These are phyloP conservation scores for Symbiotaphrina buchneri DNA, from an alignment of 495 filamentous ascomycete species.

Conservation along the genomic window DNA sequence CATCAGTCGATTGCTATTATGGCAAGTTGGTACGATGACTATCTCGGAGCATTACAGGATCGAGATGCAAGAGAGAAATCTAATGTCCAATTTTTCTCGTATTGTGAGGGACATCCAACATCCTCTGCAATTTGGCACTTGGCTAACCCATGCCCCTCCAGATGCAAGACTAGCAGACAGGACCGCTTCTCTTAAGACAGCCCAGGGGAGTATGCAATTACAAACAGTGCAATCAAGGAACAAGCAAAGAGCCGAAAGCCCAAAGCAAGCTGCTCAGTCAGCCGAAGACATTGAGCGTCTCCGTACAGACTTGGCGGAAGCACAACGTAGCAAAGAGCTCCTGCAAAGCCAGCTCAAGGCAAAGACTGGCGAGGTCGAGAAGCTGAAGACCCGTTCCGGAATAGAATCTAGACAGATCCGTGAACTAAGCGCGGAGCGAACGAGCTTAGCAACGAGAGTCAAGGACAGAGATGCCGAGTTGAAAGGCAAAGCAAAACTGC, in stretches of 20 bases:
- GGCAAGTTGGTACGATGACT: conserved; percentile 3
- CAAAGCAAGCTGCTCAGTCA: neutral
- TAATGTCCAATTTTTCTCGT: conserved; percentile 27
- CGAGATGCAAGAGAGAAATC: conserved; percentile 35
- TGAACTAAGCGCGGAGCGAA: conserved; percentile 38
- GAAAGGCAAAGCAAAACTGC: conserved; percentile 52
- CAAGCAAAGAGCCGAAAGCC: neutral
- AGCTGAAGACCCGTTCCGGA: conserved; percentile 29
- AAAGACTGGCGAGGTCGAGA: conserved; percentile 35
- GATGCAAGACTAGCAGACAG: conserved; percentile 51
- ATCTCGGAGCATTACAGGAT: conserved; percentile 3
- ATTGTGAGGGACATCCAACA: conserved; percentile 18
- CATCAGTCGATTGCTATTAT: no score
- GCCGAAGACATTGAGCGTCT: no score
- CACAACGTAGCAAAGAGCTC: conserved; percentile 46
- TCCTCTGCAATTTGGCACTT: conserved; percentile 1
- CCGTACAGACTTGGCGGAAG: conserved; percentile 36
- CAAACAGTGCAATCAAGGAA: neutral
- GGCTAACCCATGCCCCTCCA: no score
- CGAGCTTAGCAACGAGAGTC: conserved; percentile 32
- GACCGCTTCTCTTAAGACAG: conserved; percentile 27
- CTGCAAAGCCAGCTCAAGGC: conserved; percentile 35
- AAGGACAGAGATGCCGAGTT: conserved; percentile 74
- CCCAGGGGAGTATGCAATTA: conserved; percentile 7
- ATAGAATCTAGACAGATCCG: conserved; percentile 32